Evolutionary conservation across 2,329 filamentous ascomycete species (phyloP), one percentile per base, ranked within the genome.

Genomic region (Nannizziopsis arthrosporioides): DNA sequence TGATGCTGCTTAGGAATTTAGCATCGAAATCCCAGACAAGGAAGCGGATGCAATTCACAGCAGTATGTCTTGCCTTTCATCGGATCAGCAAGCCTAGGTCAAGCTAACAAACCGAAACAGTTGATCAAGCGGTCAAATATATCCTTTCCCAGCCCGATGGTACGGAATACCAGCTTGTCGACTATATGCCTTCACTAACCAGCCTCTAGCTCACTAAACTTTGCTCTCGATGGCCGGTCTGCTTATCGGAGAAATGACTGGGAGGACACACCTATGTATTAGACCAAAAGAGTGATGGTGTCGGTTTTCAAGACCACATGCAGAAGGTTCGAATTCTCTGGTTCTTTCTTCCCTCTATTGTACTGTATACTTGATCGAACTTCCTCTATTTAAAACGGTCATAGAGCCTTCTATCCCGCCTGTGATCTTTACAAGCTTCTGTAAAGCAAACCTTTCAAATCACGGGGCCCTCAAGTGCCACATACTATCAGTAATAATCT

Each of bases 21-120:
- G 87, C 83, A 92, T 95, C 68, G 89, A 95, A 78, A 95, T 95
- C 63, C 89, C 89, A 59, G 89, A 95, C 74, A 94, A 94, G 80
- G 87, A 94, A 65, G 89, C 89, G 58, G 89, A 95, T 69, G 76
- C 77, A 57, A 94, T 95, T 69, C 87, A 92, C 78, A 94, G 87
- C 63, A 82, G 88, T 94, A 84, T 59, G 85, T 73, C 17, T 31
- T 35, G 51, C 4, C 42, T 30, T 42, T 39, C 14, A 31, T 19
- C 17, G 30, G 17, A 32, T 27, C 15, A n/a, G 27, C 18, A 5
- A 32, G 3, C 18, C 43, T 17, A 31, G 31, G 2, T 8, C 6
- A 14, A 34, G 22, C 47, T 44, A 31, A 44, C 40, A 44, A 40
- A 27, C 12, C 34, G 5, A 34, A 8, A 57, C 62, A 94, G 89